Base-by-base conservation (phyloP, 176 grass and related monocot species). In the Pontederia crassipes region DNA sequence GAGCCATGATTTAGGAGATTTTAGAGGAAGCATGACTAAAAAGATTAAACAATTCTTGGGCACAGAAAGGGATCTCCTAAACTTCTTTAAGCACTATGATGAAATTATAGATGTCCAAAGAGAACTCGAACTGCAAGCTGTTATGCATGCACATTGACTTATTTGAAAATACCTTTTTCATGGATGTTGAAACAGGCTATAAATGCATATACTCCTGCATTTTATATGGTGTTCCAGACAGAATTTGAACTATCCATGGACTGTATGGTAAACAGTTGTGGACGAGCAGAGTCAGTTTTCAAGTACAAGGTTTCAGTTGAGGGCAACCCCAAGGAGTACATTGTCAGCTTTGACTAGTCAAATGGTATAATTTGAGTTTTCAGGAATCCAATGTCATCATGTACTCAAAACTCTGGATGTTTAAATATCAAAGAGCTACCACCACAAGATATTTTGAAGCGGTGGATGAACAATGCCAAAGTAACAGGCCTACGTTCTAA, bases 241-340 rank as follows among this genome's bases (percentile, higher is more conserved):
- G 85, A 95, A 70, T 95, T 95, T 74, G 89, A 95, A 65, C 74
- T 83, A 73, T 89, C 87, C 58, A 95, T 95, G 89, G 83, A 95
- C 67, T 89, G 85, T 75, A 64, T 83, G 85, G 78, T 81, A 45
- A 89, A 86, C 69, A 80, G 78, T 15, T 82, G 79, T 59, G 74
- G 81, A 49, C 71, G 61, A 51, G 58, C 74, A 64, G 85, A 75
- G 27, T 83, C 80, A 62, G 64, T 78, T 49, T 80, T 78, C 0
- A 82, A 86, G 74, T 89, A 95, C 67, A 80, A 89, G 72, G 81
- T 95, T 58, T 80, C 65, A 12, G 72, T 93, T 62, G 82, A 89
- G 72, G 89, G 89, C 29, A 89, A 86, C 35, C 82, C 74, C 55
- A 81, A 70, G 46, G 82, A 89, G 62, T 76, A 63, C 67, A 78